A percentile compares a stretch with the other conserved stretches of the same genome.
Evolutionary conservation across 2,329 filamentous ascomycete genomes (phyloP).

Genomic region (Penicillium oxalicum): DNA sequence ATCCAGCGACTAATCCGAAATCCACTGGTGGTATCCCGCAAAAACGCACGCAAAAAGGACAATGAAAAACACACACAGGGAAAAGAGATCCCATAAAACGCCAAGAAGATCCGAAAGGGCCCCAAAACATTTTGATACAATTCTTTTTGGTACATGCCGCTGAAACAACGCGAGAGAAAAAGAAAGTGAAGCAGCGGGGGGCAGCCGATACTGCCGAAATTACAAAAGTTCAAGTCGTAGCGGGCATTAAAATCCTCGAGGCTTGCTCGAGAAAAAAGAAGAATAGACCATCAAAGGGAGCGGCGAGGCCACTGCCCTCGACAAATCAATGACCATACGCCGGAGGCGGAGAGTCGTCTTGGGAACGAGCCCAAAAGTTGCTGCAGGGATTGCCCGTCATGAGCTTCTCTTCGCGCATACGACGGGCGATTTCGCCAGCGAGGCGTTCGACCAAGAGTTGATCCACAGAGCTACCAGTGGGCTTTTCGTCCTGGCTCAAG

Average conservation of each 20-base stretch:
- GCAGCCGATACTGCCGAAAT: neutral
- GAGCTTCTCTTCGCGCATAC: slow-evolving; percentile 79
- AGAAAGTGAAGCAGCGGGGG: slow-evolving; percentile 6
- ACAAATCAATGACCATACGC: slow-evolving; percentile 39
- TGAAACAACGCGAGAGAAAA: slow-evolving; percentile 15
- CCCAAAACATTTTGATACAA: slow-evolving; percentile 4
- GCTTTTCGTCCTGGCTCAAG: slow-evolving; percentile 28
- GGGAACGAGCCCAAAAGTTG: slow-evolving; percentile 34
- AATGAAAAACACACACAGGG: too few relatives aligned
- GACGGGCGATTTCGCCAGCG: slow-evolving; percentile 78
- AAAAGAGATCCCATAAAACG: slow-evolving; percentile 1
- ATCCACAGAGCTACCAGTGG: slow-evolving; percentile 38
- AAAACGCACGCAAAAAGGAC: slow-evolving; percentile 15
- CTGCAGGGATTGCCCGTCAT: slow-evolving; percentile 28
- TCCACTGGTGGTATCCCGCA: slow-evolving; percentile 28
- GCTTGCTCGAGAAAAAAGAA: slow-evolving; percentile 8
- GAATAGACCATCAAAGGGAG: neutral
- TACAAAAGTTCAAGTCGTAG: slow-evolving; percentile 15
- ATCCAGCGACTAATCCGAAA: slow-evolving; percentile 15
- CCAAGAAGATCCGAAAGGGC: slow-evolving; percentile 22
- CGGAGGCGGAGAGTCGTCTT: slow-evolving; percentile 38
- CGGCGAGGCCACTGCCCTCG: neutral
- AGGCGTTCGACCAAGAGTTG: slow-evolving; percentile 57
- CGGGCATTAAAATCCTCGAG: slow-evolving; percentile 17
- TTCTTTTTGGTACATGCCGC: slow-evolving; percentile 25